Base-by-base conservation (phyloP, 176 grass and related monocot species). In the Dendrocalamus sinicus region DNA sequence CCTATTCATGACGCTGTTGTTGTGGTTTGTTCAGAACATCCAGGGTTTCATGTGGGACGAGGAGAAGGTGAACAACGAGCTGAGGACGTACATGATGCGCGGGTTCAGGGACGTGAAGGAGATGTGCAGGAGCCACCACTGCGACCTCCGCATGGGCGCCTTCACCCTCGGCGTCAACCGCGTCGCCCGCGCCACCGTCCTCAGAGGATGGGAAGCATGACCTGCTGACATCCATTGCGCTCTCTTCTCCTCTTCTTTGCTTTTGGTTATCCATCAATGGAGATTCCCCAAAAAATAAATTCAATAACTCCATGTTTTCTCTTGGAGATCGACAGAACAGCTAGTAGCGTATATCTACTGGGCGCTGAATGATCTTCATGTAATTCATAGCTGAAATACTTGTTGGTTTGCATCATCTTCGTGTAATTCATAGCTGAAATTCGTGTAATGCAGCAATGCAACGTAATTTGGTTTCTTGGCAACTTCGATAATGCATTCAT, bases 11-110 rank as follows among this genome's bases (percentile, higher is more conserved):
- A 40, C 7, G 12, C 30, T 26, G 40, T n/a, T 52, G 43, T 37
- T 63, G 41, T 24, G 37, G 19, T 80, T 89, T 57, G 70, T 59
- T 39, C 88, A 97, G 92, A 97, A 97, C 88, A 97, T 97, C 41
- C 95, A 97, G 86, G 95, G 95, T 52, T 97, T 97, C 86, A 94
- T 97, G 95, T 97, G 95, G 95, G 92, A 93, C 51, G 95, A 97
- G 82, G 87, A 94, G 74, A 94, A 97, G 88, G 92, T 97, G 80
- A 97, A 97, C 75, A 43, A 41, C n/a, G 92, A 97, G 82, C 91
- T 97, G 19, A 89, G 63, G 89, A 94, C 87, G 40, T 97, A 97
- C 89, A 94, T 97, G 87, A 93, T 75, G 45, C 90, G 89, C 28
- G 91, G 82, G 12, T 97, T 97, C 84, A 85, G 80, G 53, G 82